These are phyloP conservation scores for Periglandula ipomoeae DNA, from an alignment of 2,329 filamentous ascomycete genomes.

Conservation along the genomic window DNA sequence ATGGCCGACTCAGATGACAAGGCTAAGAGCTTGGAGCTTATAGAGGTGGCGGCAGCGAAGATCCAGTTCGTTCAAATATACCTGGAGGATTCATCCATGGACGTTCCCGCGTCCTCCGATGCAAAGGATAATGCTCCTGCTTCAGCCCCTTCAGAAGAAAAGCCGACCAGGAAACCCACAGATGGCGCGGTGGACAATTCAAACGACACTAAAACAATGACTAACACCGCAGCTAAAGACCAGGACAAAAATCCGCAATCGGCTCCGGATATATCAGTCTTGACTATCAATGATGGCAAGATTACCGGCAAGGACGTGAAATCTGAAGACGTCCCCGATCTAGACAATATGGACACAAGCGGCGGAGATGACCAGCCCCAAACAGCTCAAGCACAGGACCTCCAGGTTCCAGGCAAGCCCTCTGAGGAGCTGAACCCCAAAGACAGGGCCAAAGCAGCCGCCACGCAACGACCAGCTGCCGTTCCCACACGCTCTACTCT, in stretches of 20 bases:
- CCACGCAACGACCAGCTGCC: constrained; percentile 22
- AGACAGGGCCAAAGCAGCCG: constrained; percentile 1
- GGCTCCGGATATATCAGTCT: background rate
- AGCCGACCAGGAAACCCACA: background rate
- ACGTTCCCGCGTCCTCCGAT: constrained; percentile 25
- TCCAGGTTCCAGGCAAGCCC: background rate
- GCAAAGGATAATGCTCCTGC: background rate
- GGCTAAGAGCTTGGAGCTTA: constrained; percentile 38
- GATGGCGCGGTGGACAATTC: background rate
- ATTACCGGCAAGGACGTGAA: background rate
- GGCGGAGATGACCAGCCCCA: background rate
- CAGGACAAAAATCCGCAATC: background rate
- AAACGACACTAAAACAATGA: background rate
- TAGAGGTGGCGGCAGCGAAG: constrained; percentile 53
- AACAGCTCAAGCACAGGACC: background rate
- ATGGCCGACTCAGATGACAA: constrained; percentile 39
- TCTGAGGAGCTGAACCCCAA: background rate
- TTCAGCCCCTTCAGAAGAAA: background rate
- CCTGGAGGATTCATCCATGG: constrained; percentile 47
- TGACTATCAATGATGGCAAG: background rate
- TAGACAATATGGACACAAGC: background rate
- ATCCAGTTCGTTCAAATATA: constrained; percentile 56
- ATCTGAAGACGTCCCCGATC: background rate
- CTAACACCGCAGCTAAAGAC: background rate
- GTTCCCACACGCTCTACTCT: constrained; percentile 56